These are phyloP conservation scores for Calycina herbarum DNA, from an alignment of 2,329 filamentous ascomycete species.

Conservation along the genomic window DNA sequence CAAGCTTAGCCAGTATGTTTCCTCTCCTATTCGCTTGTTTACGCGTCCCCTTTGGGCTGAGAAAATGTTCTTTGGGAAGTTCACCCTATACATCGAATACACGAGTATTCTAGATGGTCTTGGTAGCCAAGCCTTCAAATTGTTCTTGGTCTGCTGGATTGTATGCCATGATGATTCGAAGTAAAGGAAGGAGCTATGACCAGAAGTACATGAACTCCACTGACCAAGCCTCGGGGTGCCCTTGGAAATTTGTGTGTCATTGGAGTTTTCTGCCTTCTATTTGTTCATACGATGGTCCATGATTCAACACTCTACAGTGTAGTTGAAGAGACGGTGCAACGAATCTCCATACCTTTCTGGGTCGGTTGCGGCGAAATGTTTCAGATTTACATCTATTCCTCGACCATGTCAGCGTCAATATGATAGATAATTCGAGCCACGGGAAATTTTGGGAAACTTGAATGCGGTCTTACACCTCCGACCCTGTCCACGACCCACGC, in stretches of 20 bases:
- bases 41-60: background rate
- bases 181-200: background rate
- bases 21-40: background rate
- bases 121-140: background rate
- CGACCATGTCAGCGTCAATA: background rate
- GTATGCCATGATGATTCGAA: background rate
- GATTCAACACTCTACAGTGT: background rate
- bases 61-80: background rate
- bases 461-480: background rate
- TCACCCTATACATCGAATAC: background rate
- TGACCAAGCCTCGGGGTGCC: too few species aligned
- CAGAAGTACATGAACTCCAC: too few species aligned
- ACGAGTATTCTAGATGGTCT: background rate
- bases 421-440: background rate
- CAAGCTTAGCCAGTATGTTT: background rate
- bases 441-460: background rate
- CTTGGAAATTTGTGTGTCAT: too few species aligned
- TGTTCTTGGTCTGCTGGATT: background rate
- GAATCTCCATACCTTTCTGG: background rate
- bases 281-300: background rate
- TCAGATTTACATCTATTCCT: background rate
- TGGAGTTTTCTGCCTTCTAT: background rate
- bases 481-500: background rate
- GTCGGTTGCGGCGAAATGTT: background rate
- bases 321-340: background rate